Evolutionary conservation across 805 yeast species (phyloP).

Genomic region (Vanderwaltozyma verrucispora): DNA sequence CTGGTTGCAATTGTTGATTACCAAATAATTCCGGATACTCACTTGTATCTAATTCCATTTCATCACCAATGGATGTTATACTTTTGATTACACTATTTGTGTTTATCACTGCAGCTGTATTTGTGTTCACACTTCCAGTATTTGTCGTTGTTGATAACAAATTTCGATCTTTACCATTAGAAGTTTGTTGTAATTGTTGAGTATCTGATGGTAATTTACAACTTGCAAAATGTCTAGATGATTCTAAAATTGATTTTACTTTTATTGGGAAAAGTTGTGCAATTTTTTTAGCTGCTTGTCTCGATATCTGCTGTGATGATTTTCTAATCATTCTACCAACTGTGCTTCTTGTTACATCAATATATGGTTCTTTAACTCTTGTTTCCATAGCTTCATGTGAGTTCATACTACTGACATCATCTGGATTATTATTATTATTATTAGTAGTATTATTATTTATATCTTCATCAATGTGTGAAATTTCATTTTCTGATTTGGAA

Average conservation of each 20-base stretch:
- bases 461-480: background rate
- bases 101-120: background rate
- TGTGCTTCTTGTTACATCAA: conserved; percentile 59
- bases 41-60: conserved; percentile 15
- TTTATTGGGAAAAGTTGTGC: conserved; percentile 75
- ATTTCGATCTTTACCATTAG: no score
- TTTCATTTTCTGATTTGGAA: background rate
- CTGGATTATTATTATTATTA: background rate
- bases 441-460: background rate
- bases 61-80: conserved; percentile 29
- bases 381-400: background rate
- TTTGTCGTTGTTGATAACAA: no score
- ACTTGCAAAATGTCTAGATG: conserved; percentile 85
- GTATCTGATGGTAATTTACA: conserved; percentile 52
- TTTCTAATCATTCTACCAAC: conserved; percentile 68
- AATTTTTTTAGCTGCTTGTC: conserved; percentile 78
- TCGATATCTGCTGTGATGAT: conserved; percentile 66
- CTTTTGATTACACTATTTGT: conserved; percentile 8
- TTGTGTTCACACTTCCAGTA: no score
- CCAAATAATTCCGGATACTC: conserved; percentile 25
- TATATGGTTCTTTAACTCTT: conserved; percentile 36
- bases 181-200: no score
- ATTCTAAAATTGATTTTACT: conserved; percentile 75
- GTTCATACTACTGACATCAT: background rate
- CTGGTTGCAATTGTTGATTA: conserved; percentile 2